Evolutionary conservation across 2,329 filamentous ascomycete species (phyloP), one percentile per base, ranked within the genome.

Genomic region (Ceratocystis diversiconidia): DNA sequence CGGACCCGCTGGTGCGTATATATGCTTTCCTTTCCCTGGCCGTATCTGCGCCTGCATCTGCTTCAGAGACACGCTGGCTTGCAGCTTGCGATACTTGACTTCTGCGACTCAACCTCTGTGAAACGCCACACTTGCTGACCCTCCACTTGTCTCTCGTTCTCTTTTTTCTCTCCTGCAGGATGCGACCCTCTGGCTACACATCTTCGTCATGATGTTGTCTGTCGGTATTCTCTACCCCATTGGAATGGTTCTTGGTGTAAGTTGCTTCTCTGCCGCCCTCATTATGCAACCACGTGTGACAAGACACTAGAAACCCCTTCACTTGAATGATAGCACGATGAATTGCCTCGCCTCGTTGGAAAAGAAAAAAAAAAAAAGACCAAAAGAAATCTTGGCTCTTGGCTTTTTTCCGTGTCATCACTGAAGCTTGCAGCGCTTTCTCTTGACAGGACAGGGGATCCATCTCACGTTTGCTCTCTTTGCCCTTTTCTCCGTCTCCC

Each of bases 181-280:
- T 74, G 82, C 86, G 52, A 90, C 85, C 71, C 76, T 99, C 83
- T 99, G 94, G 94, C 81, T 87, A 70, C 94, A 99, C 76, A 97
- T 99, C 72, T 81, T 96, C 68, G 76, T 95, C 59, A 92, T 96
- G 80, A 87, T 86, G 74, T 73, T 94, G 67, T 85, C 91, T 66
- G 97, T 95, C 79, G 94, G 94, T 68, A 80, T 99, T 70, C 83
- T 97, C 67, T 97, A 96, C 72, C 94, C 94, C 10, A 81, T 90
- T 17, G 94, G 94, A 71, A 97, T 99, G 92, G 91, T 97, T 52
- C 79, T 96, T 19, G 92, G 92, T 67, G 89, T 94, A 83, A 71
- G 87, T 77, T 41, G 61, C 19, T 59, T 19, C 62, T 17, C 22
- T 22, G 19, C 61, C 43, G 25, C 62, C 32, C 8, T 57, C 32